These are phyloP conservation scores for Populus hybrid DNA, from an alignment of 441 rosid genomes.

Conservation along the genomic window DNA sequence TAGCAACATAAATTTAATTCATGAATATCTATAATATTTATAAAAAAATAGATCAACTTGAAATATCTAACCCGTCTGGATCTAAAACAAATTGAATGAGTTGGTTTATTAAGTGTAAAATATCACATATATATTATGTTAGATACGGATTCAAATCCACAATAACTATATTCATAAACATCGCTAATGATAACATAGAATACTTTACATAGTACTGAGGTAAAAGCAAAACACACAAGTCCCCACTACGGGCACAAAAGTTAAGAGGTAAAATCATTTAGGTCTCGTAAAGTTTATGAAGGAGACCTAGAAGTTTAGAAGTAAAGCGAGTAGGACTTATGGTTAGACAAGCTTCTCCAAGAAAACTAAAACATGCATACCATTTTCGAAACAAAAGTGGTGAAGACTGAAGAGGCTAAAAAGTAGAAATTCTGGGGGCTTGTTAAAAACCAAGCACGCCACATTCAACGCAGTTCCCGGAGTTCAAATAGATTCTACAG, in stretches of 20 bases:
- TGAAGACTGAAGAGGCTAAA: not conserved
- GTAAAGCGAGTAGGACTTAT: not conserved
- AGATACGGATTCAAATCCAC: no score
- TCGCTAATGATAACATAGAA: not conserved
- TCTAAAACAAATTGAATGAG: no score
- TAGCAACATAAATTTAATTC: no score
- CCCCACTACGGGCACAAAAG: not conserved
- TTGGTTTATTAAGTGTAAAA: not conserved
- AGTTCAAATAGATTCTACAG: slow-evolving; percentile 31
- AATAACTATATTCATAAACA: no score
- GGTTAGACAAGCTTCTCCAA: not conserved
- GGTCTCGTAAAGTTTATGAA: not conserved
- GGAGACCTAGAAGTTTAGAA: not conserved
- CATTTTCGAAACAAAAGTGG: slow-evolving; percentile 3
- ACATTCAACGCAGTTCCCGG: slow-evolving; percentile 39
- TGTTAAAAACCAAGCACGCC: slow-evolving; percentile 33
- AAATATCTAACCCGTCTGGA: no score
- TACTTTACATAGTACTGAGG: not conserved
- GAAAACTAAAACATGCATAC: not conserved
- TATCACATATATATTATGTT: no score
- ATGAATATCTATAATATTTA: not conserved
- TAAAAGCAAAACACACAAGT: not conserved
- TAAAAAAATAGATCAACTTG: no score
- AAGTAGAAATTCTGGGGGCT: slow-evolving; percentile 13
- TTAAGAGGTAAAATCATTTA: not conserved